Conservation (phyloP, 805 yeast species). For the Pichia kluyveri region DNA sequence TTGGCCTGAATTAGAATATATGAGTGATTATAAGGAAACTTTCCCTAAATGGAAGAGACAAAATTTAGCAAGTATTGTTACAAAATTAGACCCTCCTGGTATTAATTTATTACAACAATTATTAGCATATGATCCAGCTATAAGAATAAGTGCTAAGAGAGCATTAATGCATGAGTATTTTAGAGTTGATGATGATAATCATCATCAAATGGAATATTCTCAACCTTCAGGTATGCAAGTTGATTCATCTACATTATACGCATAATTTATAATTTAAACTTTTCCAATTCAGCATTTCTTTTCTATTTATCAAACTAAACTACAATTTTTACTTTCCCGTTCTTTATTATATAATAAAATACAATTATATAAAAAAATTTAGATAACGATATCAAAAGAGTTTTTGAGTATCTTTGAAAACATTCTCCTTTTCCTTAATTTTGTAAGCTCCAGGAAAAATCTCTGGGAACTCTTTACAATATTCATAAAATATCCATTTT, state of each 20-base stretch:
- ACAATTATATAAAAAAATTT: too few species aligned
- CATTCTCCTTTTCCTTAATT: slow-evolving; percentile 11
- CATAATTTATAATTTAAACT: slow-evolving; percentile 8
- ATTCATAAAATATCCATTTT: slow-evolving; percentile 31
- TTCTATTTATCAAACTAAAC: neutral
- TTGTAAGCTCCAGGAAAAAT: slow-evolving; percentile 23
- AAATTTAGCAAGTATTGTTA: slow-evolving; percentile 61
- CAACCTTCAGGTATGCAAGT: slow-evolving; percentile 29
- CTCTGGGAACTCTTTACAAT: slow-evolving; percentile 28
- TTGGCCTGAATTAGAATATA: slow-evolving; percentile 89
- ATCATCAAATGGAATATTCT: slow-evolving; percentile 21
- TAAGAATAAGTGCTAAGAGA: slow-evolving; percentile 87
- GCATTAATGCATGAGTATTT: slow-evolving; percentile 88
- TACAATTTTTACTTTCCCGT: neutral
- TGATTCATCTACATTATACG: slow-evolving; percentile 26
- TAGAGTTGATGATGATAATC: slow-evolving; percentile 35
- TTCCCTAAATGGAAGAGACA: slow-evolving; percentile 86
- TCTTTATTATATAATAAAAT: neutral
- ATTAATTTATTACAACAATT: slow-evolving; percentile 72
- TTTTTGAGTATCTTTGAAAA: slow-evolving; percentile 8
- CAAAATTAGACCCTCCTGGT: slow-evolving; percentile 75
- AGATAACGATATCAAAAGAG: neutral
- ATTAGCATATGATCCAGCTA: slow-evolving; percentile 86
- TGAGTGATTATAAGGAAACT: slow-evolving; percentile 90
- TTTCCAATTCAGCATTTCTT: neutral